Evolutionary conservation across 805 yeast species (phyloP), one percentile per base, ranked within the genome.

Genomic region (Hanseniaspora clermontiae): DNA sequence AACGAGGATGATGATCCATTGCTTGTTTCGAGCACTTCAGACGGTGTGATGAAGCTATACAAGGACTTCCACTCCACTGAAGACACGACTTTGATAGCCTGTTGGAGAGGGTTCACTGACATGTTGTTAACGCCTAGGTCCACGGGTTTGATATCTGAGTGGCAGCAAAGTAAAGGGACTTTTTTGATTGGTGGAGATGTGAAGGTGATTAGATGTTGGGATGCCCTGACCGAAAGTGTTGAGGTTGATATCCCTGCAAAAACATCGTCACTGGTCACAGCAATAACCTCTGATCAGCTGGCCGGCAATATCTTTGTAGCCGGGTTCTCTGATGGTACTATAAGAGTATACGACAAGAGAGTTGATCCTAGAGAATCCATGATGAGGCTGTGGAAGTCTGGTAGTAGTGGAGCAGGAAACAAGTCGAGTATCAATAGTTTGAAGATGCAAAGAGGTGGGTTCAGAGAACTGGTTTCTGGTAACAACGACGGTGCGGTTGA

Each of bases 91-190:
- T 69, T 87, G 53, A 80, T 89, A 2, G 78, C 95, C 0, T 80
- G 96, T 0, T 93, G 97, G 97, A 78, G 96, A 66, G 96, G 95
- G 0, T 74, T 93, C 58, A 84, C 95, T 0, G 96, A 90, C 66
- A 74, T 91, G 64, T 70, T 88, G 17, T 74, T 88, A 29, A 83
- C 95, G 0, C 86, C 91, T 29, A 77, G 87, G 63, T 83, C 89
- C 31, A 80, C 87, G 15, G 96, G 96, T 3, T 72, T 91, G 53
- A 77, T 88, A 19, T 81, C 90, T 11, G 97, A 93, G 62, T 93
- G 98, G 98, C 97, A 91, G 68, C 98, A 93, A 65, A 84, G 93
- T 47, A 74, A 96, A 59, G 98, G 98, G 0, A 80, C 95, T 0
- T 72, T 93, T 40, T 72, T 91, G 55, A 96, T 87, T 1, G 89